Percentiles rank a stretch among this genome's conserved stretches.
phyloP scores from a whole-genome alignment of 2,329 filamentous ascomycete species.

The Curvularia sp. region DNA sequence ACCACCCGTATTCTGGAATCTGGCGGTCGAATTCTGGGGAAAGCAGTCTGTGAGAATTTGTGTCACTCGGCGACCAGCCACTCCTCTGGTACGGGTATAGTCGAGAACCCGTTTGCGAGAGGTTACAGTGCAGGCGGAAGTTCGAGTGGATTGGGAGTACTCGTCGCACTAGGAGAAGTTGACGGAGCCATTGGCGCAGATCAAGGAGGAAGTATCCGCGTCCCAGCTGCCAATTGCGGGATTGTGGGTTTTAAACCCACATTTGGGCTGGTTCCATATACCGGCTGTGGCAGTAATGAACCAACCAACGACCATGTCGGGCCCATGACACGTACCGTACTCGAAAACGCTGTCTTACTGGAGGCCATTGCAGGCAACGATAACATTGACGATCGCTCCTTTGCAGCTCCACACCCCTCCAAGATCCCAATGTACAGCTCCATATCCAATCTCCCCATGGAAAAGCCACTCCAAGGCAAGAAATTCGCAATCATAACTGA shows the following conservation, averaged over 20 bases:
- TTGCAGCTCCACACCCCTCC: slow-evolving; percentile 41
- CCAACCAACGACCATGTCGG: slow-evolving; percentile 60
- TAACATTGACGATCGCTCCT: slow-evolving; percentile 55
- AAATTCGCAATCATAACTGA: slow-evolving; percentile 44
- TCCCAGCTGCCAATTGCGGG: slow-evolving; percentile 51
- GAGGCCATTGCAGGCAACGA: slow-evolving; percentile 58
- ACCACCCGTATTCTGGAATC: slow-evolving; percentile 40
- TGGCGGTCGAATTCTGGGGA: slow-evolving; percentile 37
- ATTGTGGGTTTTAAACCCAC: slow-evolving; percentile 61
- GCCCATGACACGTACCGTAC: slow-evolving; percentile 54
- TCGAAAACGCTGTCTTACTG: slow-evolving; percentile 54
- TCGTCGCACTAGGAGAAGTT: slow-evolving; percentile 54
- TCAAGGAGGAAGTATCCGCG: slow-evolving; percentile 57
- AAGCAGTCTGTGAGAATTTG: slow-evolving; percentile 45
- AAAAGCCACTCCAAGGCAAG: slow-evolving; percentile 36
- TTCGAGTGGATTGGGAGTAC: slow-evolving; percentile 56
- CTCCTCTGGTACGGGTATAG: slow-evolving; percentile 50
- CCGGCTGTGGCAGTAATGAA: slow-evolving; percentile 58
- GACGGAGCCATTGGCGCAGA: slow-evolving; percentile 59
- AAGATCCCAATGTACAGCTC: slow-evolving; percentile 38
- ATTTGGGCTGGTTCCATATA: slow-evolving; percentile 61
- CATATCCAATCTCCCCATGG: slow-evolving; percentile 18
- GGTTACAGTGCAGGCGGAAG: slow-evolving; percentile 61
- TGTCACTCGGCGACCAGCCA: slow-evolving; percentile 43
- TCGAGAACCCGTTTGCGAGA: slow-evolving; percentile 55